phyloP scores from a whole-genome alignment of 495 filamentous ascomycete genomes.

The Diplogelasinospora grovesii region DNA sequence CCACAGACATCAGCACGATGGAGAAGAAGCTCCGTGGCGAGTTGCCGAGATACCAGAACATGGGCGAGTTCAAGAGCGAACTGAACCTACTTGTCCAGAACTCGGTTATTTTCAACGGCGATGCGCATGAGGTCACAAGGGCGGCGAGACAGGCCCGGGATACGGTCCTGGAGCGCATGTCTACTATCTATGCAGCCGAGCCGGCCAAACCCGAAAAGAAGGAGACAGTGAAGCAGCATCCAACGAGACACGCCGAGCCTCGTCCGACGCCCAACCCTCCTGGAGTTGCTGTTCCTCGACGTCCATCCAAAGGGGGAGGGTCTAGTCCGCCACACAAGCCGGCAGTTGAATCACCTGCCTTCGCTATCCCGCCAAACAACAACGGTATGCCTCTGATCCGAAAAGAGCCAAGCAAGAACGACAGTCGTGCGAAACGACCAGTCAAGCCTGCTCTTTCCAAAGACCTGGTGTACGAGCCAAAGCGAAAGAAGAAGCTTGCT shows the following conservation, averaged over 20 bases:
- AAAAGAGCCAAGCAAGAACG: slow-evolving; percentile 72
- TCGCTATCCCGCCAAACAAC: slow-evolving; percentile 64
- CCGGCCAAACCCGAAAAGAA: slow-evolving; percentile 50
- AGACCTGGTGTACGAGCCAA: slow-evolving; percentile 75
- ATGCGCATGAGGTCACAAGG: slow-evolving; percentile 60
- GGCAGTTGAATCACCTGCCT: slow-evolving; percentile 51
- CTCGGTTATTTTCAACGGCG: slow-evolving; percentile 72
- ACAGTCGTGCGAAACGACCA: slow-evolving; percentile 79
- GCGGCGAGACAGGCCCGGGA: slow-evolving; percentile 55
- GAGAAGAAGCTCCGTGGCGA: slow-evolving; percentile 67
- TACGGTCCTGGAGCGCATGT: slow-evolving; percentile 55
- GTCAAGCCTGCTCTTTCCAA: slow-evolving; percentile 85
- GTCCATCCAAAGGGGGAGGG: slow-evolving; percentile 22
- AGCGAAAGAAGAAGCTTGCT: slow-evolving; percentile 87
- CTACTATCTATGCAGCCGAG: slow-evolving; percentile 40
- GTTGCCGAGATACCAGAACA: slow-evolving; percentile 55
- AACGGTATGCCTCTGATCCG: slow-evolving; percentile 86
- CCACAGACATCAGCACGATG: slow-evolving; percentile 78
- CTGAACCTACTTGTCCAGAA: slow-evolving; percentile 71
- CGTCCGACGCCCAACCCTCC: slow-evolving; percentile 38
- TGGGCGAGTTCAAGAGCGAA: slow-evolving; percentile 63
- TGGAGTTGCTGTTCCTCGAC: slow-evolving; percentile 27
- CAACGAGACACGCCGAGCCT: slow-evolving; percentile 40
- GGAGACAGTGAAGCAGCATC: slow-evolving; percentile 36
- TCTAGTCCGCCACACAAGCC: slow-evolving; percentile 26